Evolutionary conservation across 805 yeast genomes (phyloP).

Genomic region (Candida yuanshanica): DNA sequence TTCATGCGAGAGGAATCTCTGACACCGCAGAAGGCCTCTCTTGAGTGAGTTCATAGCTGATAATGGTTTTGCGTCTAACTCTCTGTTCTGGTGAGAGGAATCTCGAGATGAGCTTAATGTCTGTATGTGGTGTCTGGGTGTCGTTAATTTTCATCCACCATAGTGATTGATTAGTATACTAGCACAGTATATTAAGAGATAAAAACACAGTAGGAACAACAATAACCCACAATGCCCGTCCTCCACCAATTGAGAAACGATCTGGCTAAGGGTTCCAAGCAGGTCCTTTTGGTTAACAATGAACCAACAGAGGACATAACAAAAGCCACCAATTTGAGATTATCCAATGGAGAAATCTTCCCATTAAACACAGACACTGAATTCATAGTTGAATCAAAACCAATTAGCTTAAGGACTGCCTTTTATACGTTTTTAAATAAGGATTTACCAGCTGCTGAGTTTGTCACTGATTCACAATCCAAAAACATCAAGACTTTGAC

Average conservation of each 20-base stretch:
- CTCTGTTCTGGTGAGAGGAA: too few species aligned
- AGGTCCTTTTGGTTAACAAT: background rate
- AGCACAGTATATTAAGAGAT: too few species aligned
- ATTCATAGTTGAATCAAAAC: conserved; percentile 45
- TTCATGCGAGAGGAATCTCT: too few species aligned
- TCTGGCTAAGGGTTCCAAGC: background rate
- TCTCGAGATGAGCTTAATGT: too few species aligned
- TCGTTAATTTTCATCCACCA: too few species aligned
- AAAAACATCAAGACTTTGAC: conserved; percentile 63
- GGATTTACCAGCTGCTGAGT: conserved; percentile 74
- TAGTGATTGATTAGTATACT: too few species aligned
- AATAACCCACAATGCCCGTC: background rate
- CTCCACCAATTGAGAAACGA: background rate
- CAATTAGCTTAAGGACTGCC: conserved; percentile 52
- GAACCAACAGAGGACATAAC: conserved; percentile 28
- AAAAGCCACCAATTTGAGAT: conserved; percentile 27
- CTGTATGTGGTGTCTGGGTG: background rate
- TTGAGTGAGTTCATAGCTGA: too few species aligned
- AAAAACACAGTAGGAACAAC: too few species aligned
- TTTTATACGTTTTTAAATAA: conserved; percentile 74
- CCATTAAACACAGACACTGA: conserved; percentile 45
- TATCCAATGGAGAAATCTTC: conserved; percentile 21
- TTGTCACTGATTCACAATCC: conserved; percentile 65
- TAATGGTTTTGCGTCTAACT: too few species aligned
- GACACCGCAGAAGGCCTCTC: too few species aligned